A percentile compares a stretch with the other conserved stretches of the same genome.
Conservation (phyloP, 805 yeast genomes). For the Cyberlindnera americana region DNA sequence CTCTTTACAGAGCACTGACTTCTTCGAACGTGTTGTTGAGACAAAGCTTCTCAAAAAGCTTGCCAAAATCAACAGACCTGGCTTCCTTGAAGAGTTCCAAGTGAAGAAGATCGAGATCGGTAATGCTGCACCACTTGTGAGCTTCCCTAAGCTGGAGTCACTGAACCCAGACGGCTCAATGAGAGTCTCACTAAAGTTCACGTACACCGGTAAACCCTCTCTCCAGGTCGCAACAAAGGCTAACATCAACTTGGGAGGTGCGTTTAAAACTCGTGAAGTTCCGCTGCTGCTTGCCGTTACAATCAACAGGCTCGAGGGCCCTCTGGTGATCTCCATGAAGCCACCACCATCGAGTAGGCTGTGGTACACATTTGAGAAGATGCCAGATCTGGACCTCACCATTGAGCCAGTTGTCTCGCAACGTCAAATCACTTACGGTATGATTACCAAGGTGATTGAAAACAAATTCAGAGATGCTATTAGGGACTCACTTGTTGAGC, state of each 20-base stretch:
- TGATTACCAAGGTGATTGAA: constrained; percentile 78
- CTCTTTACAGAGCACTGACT: constrained; percentile 67
- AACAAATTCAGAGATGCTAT: constrained; percentile 76
- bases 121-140: constrained; percentile 71
- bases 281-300: constrained; percentile 69
- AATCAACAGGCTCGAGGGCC: constrained; percentile 68
- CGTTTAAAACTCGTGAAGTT: constrained; percentile 71
- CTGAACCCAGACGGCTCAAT: constrained; percentile 79
- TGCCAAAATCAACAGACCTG: constrained; percentile 78
- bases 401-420: constrained; percentile 93
- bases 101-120: constrained; percentile 76
- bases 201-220: constrained; percentile 73
- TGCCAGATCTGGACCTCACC: constrained; percentile 70
- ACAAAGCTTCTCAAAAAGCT: constrained; percentile 66
- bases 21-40: constrained; percentile 54
- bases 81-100: constrained; percentile 78
- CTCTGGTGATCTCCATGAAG: constrained; percentile 63
- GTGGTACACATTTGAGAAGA: constrained; percentile 84
- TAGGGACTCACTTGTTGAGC: constrained; percentile 74
- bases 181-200: constrained; percentile 54
- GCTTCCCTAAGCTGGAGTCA: constrained; percentile 65
- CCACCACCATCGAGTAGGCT: constrained; percentile 88
- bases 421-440: constrained; percentile 69
- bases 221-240: constrained; percentile 79
- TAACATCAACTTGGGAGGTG: constrained; percentile 67